Evolutionary conservation across 208 protist genomes (phyloP), one percentile per base, ranked within the genome.

Genomic region (Crithidia bombi): DNA sequence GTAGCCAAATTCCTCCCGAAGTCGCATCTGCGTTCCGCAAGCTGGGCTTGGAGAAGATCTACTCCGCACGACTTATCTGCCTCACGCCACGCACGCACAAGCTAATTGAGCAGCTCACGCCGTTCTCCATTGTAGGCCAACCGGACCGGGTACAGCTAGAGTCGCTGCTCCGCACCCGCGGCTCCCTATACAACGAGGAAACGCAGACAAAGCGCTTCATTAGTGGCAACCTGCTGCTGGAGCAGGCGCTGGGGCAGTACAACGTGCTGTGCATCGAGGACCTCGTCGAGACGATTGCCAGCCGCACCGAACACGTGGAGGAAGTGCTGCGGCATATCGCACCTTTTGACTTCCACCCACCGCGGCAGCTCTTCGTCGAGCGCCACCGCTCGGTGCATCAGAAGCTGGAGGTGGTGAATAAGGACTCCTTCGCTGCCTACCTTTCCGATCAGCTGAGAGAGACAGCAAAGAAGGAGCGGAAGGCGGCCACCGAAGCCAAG

Each of bases 191-290:
- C 75, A 87, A 94, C 73, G 80, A 81, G 43, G 87, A 91, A 59
- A 91, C 86, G 14, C 64, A 88, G 64, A 88, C 78, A 46, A 83
- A 71, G 67, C 77, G 76, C 4, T 79, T 92, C 47, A 97, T 97
- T 47, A 94, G 89, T 68, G 89, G 92, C 26, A 97, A 97, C 75
- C 57, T 93, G 59, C 62, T 95, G 82, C 79, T 97, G 5, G 90
- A 97, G 79, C 74, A 94, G 81, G 80, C 86, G 14, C 78, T 97
- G 2, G 92, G 90, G 2, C 69, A 89, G 73, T 93, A 87, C 74
- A 91, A 92, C 58, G 75, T 97, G 5, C 75, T 97, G 23, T 97
- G 90, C 73, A 89, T 97, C 30, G 92, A 97, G 71, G 92, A 97
- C 35, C 78, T 97, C 15, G 89, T 90, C 19, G 87, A 94, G 41